Evolutionary conservation across 2,329 filamentous ascomycete species (phyloP), one percentile per base, ranked within the genome.

Genomic region (Ceratocystis ficicola): DNA sequence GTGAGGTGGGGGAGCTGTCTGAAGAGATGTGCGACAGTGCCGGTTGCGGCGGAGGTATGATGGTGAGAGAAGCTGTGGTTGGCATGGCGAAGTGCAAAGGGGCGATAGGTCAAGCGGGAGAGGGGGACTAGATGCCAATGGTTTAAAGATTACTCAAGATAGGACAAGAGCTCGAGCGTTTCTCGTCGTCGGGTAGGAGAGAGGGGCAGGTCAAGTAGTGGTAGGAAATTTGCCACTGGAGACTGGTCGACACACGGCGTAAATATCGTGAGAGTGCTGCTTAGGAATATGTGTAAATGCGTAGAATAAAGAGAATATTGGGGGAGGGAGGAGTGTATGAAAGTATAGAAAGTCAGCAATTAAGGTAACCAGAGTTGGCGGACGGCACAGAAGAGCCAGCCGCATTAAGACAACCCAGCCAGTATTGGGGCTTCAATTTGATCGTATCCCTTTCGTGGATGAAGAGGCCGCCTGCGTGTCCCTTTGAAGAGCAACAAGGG

Each of bases 31-130:
- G 55, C n/a, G 55, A 10, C 8, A 30, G n/a, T 41, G 44, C 30
- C 44, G n/a, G 20, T 28, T 46, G 59, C 7, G 41, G 61, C 41
- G 63, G 60, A 20, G 66, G 66, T 8, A 63, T 60, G 17, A 67
- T 67, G 6, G 59, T 57, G 10, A 67, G 60, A 3, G 66, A 48
- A 20, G 22, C 30, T 57, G 66, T 44, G n/a, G 44, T 28, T 7
- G 63, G 55, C 66, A 67, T 67, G 60, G 30, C 52, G 41, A 60
- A 15, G 30, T 20, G 1, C 12, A 55, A 25, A 44, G 17, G 28
- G 25, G 6, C 36, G 30, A 44, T 41, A 41, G 36, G 36, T 1
- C 36, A 41, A 4, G 36, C 36, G 4, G 36, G 10, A 28, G 1
- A 32, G 15, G 22, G 6, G 7, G 15, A 20, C 10, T 41, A 41